Conservation (phyloP, 257 asterid genomes). For the Jasminum sambac region DNA sequence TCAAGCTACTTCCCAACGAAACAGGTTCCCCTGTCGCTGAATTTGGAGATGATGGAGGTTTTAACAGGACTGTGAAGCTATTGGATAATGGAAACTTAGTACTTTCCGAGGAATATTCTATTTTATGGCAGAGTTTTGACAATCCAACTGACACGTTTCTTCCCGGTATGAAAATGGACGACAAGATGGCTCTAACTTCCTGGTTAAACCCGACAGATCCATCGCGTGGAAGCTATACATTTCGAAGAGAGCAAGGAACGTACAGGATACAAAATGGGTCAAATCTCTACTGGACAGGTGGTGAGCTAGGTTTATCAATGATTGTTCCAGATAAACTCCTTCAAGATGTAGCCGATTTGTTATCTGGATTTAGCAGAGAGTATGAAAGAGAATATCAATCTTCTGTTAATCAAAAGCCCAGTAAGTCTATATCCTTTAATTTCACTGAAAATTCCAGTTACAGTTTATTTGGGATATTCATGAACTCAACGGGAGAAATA, state of each 20-base stretch:
- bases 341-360: background rate
- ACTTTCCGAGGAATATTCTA: slow-evolving; percentile 20
- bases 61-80: slow-evolving; percentile 31
- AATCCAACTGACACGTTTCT: slow-evolving; percentile 45
- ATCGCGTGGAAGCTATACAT: slow-evolving; percentile 7
- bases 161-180: slow-evolving; percentile 43
- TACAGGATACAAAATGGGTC: slow-evolving; percentile 6
- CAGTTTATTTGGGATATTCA: slow-evolving; percentile 22
- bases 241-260: slow-evolving; percentile 20
- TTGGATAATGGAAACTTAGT: slow-evolving; percentile 51
- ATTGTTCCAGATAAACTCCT: slow-evolving; percentile 3
- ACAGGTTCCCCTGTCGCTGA: background rate
- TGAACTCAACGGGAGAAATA: slow-evolving; percentile 38
- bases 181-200: slow-evolving; percentile 4
- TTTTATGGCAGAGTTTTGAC: slow-evolving; percentile 46
- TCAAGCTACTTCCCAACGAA: slow-evolving; percentile 15
- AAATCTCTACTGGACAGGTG: slow-evolving; percentile 26
- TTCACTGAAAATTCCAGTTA: background rate
- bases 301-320: background rate
- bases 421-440: background rate
- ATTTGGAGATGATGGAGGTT: background rate
- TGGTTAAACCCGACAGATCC: slow-evolving; percentile 32
- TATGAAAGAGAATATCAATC: background rate
- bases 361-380: slow-evolving; percentile 10
- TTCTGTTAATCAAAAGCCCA: too few relatives aligned